phyloP scores from a whole-genome alignment of 1,284 basidiomycete genomes.

The Sporisorium reilianum region DNA sequence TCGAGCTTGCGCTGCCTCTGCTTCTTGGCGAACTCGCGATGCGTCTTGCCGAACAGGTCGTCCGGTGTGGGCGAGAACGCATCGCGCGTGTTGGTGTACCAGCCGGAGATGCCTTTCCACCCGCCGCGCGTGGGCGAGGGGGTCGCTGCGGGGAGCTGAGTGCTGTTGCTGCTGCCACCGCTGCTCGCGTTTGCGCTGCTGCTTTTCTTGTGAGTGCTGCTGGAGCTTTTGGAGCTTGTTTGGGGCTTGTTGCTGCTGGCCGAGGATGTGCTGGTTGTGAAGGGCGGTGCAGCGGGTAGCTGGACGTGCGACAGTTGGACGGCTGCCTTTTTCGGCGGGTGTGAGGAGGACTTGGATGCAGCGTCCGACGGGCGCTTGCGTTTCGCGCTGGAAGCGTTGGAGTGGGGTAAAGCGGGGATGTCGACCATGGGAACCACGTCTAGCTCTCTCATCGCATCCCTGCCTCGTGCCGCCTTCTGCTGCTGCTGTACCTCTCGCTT shows the following conservation, averaged over 20 bases:
- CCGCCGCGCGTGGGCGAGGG: slow-evolving; percentile 20
- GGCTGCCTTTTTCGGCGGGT: not conserved
- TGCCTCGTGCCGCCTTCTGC: not conserved
- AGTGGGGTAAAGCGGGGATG: not conserved
- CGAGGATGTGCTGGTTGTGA: not conserved
- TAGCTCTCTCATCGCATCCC: not conserved
- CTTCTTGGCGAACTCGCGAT: not conserved
- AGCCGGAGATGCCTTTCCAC: slow-evolving; percentile 24
- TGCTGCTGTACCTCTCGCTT: not conserved
- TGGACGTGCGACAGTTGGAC: not conserved
- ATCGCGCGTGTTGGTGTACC: slow-evolving; percentile 26
- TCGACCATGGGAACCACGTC: not conserved
- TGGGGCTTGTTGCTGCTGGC: not conserved
- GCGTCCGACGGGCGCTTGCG: not conserved
- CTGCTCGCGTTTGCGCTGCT: not conserved
- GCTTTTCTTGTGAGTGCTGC: not conserved
- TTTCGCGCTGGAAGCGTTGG: not conserved
- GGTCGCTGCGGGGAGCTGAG: slow-evolving; percentile 4
- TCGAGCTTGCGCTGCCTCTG: not conserved
- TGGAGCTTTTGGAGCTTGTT: too few relatives aligned
- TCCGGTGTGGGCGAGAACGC: slow-evolving; percentile 23
- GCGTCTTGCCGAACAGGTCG: not conserved
- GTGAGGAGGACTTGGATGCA: not conserved
- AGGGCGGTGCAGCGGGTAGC: not conserved
- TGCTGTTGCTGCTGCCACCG: not conserved